A percentile compares a stretch with the other conserved stretches of the same genome.
These are phyloP conservation scores for Phaeolepiota aurea DNA, from an alignment of 768 basidiomycete species.

Conservation along the genomic window DNA sequence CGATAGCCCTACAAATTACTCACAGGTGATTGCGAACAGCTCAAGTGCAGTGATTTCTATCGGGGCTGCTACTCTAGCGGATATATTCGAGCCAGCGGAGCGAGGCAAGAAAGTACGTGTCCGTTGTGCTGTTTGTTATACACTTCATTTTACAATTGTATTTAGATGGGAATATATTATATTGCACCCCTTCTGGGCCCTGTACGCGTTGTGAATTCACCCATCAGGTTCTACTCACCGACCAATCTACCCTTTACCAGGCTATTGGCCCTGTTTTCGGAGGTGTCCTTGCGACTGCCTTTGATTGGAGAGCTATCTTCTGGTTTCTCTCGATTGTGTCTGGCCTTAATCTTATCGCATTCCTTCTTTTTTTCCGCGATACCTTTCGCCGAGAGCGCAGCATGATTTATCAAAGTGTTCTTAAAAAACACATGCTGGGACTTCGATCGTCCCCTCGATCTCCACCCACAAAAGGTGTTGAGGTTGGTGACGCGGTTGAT, in stretches of 20 bases:
- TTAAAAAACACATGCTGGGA: slow-evolving; percentile 33
- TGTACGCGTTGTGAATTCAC: slow-evolving; percentile 23
- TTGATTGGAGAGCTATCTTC: slow-evolving; percentile 75
- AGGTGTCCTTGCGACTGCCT: slow-evolving; percentile 54
- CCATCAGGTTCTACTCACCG: no score
- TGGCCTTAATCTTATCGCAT: slow-evolving; percentile 44
- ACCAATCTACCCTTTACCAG: slow-evolving; percentile 11
- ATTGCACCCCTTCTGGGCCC: slow-evolving; percentile 73
- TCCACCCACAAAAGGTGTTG: neutral
- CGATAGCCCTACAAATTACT: neutral
- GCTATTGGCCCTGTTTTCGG: slow-evolving; percentile 64
- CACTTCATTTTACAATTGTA: no score
- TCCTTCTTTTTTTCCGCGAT: slow-evolving; percentile 68
- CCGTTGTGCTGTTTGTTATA: no score
- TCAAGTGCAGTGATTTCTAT: slow-evolving; percentile 62
- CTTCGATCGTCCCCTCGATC: neutral
- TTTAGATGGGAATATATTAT: slow-evolving; percentile 73
- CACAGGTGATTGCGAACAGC: slow-evolving; percentile 22
- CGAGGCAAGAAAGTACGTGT: slow-evolving; percentile 56
- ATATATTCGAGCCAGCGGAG: slow-evolving; percentile 68
- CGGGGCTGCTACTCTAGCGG: slow-evolving; percentile 72
- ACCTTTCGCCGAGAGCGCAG: slow-evolving; percentile 82
- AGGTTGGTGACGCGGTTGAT: neutral
- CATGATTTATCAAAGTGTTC: slow-evolving; percentile 63
- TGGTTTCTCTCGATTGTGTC: slow-evolving; percentile 72